A percentile compares a stretch with the other conserved stretches of the same genome.
Evolutionary conservation across 495 filamentous ascomycete genomes (phyloP).

Genomic region (Lasiosphaeria miniovina): DNA sequence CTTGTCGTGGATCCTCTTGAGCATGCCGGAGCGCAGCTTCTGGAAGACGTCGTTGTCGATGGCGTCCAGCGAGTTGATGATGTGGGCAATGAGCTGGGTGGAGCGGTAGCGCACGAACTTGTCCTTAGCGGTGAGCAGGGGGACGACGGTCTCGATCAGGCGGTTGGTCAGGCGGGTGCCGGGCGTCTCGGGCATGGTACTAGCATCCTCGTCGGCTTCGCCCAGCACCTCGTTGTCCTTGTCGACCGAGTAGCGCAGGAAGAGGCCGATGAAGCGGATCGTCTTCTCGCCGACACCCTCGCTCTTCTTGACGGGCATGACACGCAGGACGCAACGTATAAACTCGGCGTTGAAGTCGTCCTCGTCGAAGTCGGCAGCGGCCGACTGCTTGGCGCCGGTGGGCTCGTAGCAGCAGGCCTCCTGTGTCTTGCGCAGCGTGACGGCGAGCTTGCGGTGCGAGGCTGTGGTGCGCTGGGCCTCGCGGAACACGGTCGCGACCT

Average conservation of each 20-base stretch:
- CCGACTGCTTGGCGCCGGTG: conserved; percentile 46
- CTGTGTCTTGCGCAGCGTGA: conserved; percentile 81
- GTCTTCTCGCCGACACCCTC: conserved; percentile 85
- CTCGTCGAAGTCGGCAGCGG: conserved; percentile 64
- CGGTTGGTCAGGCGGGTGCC: conserved; percentile 69
- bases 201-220: conserved; percentile 54
- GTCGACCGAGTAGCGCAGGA: conserved; percentile 76
- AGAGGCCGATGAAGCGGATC: conserved; percentile 80
- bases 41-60: conserved; percentile 88
- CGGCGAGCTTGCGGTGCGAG: conserved; percentile 81
- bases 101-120: conserved; percentile 88
- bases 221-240: conserved; percentile 63
- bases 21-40: conserved; percentile 66
- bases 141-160: conserved; percentile 66
- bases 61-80: conserved; percentile 85
- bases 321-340: conserved; percentile 71
- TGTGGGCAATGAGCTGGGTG: conserved; percentile 81
- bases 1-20: conserved; percentile 87
- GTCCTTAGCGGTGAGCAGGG: conserved; percentile 76
- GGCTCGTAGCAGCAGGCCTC: conserved; percentile 84
- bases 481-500: conserved; percentile 75
- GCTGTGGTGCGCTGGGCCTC: conserved; percentile 87
- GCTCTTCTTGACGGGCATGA: conserved; percentile 86
- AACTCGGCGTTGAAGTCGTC: conserved; percentile 85
- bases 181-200: conserved; percentile 72